These are phyloP conservation scores for Colletotrichum theobromicola DNA, from an alignment of 2,329 filamentous ascomycete genomes.

Conservation along the genomic window DNA sequence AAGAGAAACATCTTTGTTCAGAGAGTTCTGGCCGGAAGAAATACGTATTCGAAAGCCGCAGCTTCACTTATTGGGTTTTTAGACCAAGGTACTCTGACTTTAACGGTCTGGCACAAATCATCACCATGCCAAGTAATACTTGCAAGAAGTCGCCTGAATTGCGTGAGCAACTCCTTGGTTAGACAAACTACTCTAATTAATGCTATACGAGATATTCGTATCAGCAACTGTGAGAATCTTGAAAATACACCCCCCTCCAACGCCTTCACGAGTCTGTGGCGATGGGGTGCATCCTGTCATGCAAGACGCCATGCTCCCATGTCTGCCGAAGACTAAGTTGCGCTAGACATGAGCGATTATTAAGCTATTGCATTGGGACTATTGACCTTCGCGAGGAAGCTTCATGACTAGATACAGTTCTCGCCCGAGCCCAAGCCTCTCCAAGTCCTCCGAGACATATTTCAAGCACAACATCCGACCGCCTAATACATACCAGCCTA, in stretches of 20 bases:
- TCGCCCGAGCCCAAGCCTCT: neutral
- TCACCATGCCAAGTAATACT: too few relatives aligned
- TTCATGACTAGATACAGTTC: constrained; percentile 1
- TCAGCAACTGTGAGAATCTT: neutral
- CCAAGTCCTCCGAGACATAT: neutral
- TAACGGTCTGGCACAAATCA: too few relatives aligned
- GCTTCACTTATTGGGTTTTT: neutral
- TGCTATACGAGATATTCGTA: neutral
- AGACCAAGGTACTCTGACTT: neutral
- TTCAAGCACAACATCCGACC: neutral
- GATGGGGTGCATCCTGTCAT: neutral
- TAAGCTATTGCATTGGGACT: neutral
- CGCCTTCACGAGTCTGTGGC: too few relatives aligned
- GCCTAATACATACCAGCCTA: constrained; percentile 10
- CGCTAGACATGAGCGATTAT: neutral
- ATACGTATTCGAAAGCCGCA: neutral
- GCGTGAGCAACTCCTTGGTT: neutral
- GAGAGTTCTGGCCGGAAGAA: neutral
- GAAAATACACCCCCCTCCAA: neutral
- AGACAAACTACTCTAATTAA: neutral
- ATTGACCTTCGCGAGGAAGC: neutral
- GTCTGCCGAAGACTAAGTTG: neutral
- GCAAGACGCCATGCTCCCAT: neutral
- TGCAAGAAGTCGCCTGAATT: too few relatives aligned
- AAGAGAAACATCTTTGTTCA: neutral